Conservation (phyloP, 106 monocot species). For the Dendrobium nobile region DNA sequence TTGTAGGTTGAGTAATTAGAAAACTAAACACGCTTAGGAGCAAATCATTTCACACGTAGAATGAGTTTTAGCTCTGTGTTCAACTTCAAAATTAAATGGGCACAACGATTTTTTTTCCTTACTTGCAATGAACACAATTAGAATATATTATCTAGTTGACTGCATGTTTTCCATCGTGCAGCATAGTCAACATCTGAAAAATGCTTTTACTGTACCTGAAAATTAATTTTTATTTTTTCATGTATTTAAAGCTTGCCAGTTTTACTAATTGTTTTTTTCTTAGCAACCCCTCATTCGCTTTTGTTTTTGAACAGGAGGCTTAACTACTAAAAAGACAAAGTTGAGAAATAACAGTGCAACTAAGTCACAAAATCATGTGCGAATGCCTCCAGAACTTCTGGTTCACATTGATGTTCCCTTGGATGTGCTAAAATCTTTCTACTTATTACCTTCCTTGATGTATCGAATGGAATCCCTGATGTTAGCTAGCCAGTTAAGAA, state of each 20-base stretch:
- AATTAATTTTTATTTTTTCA: background rate
- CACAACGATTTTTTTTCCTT: too few species aligned
- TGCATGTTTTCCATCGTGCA: too few species aligned
- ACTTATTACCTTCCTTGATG: conserved; percentile 92
- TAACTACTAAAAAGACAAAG: background rate
- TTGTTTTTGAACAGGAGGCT: conserved; percentile 11
- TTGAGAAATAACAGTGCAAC: conserved; percentile 2
- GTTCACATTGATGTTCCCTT: conserved; percentile 61
- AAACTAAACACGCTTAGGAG: too few species aligned
- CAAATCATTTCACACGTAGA: too few species aligned
- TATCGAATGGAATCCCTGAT: conserved; percentile 78
- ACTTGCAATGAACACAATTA: too few species aligned
- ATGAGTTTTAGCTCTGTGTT: too few species aligned
- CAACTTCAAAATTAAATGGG: too few species aligned
- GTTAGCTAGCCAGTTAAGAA: conserved; percentile 75
- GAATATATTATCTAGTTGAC: too few species aligned
- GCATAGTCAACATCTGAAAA: background rate
- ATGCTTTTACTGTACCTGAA: background rate
- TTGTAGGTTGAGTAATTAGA: too few species aligned
- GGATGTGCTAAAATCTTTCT: conserved; percentile 64
- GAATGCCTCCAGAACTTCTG: conserved; percentile 95
- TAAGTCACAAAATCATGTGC: conserved; percentile 37
- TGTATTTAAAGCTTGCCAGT: background rate
- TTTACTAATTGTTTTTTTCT: background rate
- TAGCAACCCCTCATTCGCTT: background rate